Percentiles rank a stretch among this genome's conserved stretches.
phyloP scores from a whole-genome alignment of 352 stramenopile genomes.

The Phytophthora megakarya region DNA sequence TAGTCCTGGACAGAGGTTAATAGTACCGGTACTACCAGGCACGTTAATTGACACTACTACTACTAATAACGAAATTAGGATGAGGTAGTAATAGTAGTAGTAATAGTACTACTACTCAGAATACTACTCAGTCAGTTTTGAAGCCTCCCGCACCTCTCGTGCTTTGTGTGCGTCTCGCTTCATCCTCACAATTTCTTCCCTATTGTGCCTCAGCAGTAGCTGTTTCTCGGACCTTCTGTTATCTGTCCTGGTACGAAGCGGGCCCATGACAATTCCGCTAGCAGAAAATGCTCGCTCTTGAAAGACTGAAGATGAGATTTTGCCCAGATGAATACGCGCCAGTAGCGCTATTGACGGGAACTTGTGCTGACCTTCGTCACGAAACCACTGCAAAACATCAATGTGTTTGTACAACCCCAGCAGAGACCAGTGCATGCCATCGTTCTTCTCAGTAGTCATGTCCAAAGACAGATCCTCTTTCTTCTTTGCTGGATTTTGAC shows the following conservation, averaged over 20 bases:
- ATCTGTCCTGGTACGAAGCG: neutral
- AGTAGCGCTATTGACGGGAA: constrained; percentile 7
- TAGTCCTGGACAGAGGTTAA: too few relatives aligned
- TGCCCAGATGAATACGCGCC: neutral
- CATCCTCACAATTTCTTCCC: too few relatives aligned
- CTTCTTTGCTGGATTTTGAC: too few relatives aligned
- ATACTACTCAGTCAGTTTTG: too few relatives aligned
- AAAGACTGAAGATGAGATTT: constrained; percentile 3
- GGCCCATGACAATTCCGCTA: neutral
- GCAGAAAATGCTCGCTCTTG: constrained; percentile 13
- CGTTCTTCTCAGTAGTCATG: constrained; percentile 15
- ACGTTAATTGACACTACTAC: too few relatives aligned
- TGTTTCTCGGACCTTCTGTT: constrained; percentile 1
- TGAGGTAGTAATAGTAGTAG: too few relatives aligned
- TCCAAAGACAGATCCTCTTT: too few relatives aligned
- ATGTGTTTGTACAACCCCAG: constrained; percentile 8
- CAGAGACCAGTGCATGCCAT: constrained; percentile 17
- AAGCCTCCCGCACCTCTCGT: too few relatives aligned
- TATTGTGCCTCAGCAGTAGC: neutral
- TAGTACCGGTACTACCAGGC: too few relatives aligned
- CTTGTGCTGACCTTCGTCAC: neutral
- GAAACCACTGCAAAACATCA: constrained; percentile 7
- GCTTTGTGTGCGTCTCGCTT: too few relatives aligned
- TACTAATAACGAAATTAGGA: too few relatives aligned
- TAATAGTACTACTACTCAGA: too few relatives aligned